Evolutionary conservation across 1,284 basidiomycete species (phyloP), one percentile per base, ranked within the genome.

Genomic region (Melampsora larici-populina): DNA sequence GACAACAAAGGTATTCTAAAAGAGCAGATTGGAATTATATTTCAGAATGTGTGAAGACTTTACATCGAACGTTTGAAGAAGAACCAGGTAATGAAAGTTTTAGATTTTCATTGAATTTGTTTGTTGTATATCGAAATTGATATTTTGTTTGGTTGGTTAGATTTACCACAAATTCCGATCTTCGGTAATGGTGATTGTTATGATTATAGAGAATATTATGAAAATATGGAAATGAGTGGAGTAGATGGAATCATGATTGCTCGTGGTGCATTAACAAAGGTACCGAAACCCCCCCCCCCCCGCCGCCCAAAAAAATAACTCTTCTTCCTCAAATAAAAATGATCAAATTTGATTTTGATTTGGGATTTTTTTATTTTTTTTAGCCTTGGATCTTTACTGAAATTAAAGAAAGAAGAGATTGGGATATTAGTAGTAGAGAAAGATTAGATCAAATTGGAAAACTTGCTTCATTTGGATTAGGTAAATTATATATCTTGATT

Each of bases 161-260:
- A 60, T 69, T 82, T 97, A 67, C 87, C 90, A 0, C 89, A 91
- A 0, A 87, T 98, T 18, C 95, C 96, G 0, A 93, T 99, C 60
- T 97, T 97, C 81, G 96, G 96, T 13, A 94, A 94, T 48, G 96
- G 96, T 0, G 96, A 99, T 83, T 92, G 91, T 80, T 98, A 92
- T 85, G 94, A 92, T 6, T 90, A 92, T 11, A 87, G 92, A 79
- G 90, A 89, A 78, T 95, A 95, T 83, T 91, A 92, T 88, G 86
- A 89, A 51, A 89, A 90, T 79, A 87, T 94, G 70, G 90, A 93
- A 76, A 83, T 86, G 11, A 90, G 89, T 26, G 90, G 91, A 15
- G 94, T 97, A 0, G 95, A 98, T 82, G 95, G 95, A 6, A 87
- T 97, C 70, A 98, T 98, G 96, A 88, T 98, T 58, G 96, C 90